Conservation (phyloP, 768 basidiomycete species). For the Pluteus cervinus region DNA sequence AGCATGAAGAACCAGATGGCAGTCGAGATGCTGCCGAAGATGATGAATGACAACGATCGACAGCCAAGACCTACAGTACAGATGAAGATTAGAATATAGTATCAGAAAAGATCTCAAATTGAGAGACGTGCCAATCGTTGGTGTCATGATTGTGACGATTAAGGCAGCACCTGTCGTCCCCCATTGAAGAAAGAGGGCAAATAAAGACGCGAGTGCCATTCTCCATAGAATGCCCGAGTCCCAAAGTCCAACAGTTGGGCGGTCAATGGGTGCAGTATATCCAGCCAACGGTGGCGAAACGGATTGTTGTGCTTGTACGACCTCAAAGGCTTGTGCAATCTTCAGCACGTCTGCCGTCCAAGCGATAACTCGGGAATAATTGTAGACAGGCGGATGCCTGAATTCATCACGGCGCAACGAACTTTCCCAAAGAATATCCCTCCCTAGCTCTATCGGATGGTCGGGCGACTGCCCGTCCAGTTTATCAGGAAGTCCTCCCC, state of each 20-base stretch:
- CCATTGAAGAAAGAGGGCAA: slow-evolving; percentile 18
- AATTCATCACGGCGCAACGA: slow-evolving; percentile 9
- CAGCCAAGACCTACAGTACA: too few species aligned
- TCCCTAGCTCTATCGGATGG: neutral
- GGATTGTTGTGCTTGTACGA: too few species aligned
- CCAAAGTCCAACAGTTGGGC: neutral
- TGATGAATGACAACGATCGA: too few species aligned
- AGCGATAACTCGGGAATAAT: slow-evolving; percentile 15
- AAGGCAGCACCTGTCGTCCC: slow-evolving; percentile 19
- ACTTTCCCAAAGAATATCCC: neutral
- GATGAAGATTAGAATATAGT: too few species aligned
- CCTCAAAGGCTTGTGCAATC: slow-evolving; percentile 10
- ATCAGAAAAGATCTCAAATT: slow-evolving; percentile 2
- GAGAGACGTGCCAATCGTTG: slow-evolving; percentile 13
- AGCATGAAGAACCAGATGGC: slow-evolving; percentile 18
- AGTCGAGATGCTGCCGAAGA: slow-evolving; percentile 17
- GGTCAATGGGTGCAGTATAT: neutral
- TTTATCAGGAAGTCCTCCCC: too few species aligned
- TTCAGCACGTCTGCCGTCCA: slow-evolving; percentile 12
- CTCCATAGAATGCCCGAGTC: slow-evolving; percentile 9
- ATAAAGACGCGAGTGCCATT: slow-evolving; percentile 8
- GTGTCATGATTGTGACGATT: slow-evolving; percentile 15
- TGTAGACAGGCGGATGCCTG: slow-evolving; percentile 15
- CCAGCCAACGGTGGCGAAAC: neutral
- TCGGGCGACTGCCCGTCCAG: neutral